These are phyloP conservation scores for Metschnikowia lachancei DNA, from an alignment of 805 yeast species.

Conservation along the genomic window DNA sequence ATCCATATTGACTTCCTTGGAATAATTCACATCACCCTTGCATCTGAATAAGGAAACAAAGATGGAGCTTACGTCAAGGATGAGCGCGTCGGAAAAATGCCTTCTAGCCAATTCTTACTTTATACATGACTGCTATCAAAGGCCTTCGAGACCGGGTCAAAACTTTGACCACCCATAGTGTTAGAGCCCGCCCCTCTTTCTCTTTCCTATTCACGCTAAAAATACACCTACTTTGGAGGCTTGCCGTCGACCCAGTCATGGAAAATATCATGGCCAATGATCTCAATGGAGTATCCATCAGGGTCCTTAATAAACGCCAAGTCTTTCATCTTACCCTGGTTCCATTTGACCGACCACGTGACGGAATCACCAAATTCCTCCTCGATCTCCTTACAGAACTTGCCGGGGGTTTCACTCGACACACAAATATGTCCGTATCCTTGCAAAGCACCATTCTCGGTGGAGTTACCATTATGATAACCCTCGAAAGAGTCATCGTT, in stretches of 20 bases:
- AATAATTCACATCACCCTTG: too few relatives aligned
- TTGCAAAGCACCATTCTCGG: slow-evolving; percentile 53
- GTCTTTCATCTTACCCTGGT: slow-evolving; percentile 53
- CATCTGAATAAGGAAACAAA: too few relatives aligned
- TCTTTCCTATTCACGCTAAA: too few relatives aligned
- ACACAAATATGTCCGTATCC: slow-evolving; percentile 90
- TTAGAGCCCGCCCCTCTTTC: not conserved
- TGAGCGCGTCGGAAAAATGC: too few relatives aligned
- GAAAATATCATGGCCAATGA: slow-evolving; percentile 46
- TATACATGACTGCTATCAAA: too few relatives aligned
- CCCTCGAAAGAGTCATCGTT: slow-evolving; percentile 62
- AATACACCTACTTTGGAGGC: slow-evolving; percentile 16
- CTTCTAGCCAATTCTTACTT: too few relatives aligned
- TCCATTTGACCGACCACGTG: slow-evolving; percentile 57
- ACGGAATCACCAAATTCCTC: slow-evolving; percentile 40
- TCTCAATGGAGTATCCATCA: slow-evolving; percentile 83
- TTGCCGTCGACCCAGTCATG: slow-evolving; percentile 18
- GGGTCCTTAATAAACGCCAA: slow-evolving; percentile 83
- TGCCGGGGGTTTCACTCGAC: slow-evolving; percentile 59
- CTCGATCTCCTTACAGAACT: slow-evolving; percentile 52
- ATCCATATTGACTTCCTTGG: too few relatives aligned
- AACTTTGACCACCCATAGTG: too few relatives aligned
- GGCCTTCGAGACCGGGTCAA: too few relatives aligned
- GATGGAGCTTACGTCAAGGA: too few relatives aligned
- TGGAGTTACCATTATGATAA: slow-evolving; percentile 77